Evolutionary conservation across 2,329 filamentous ascomycete genomes (phyloP).

Genomic region (Fusarium citri): DNA sequence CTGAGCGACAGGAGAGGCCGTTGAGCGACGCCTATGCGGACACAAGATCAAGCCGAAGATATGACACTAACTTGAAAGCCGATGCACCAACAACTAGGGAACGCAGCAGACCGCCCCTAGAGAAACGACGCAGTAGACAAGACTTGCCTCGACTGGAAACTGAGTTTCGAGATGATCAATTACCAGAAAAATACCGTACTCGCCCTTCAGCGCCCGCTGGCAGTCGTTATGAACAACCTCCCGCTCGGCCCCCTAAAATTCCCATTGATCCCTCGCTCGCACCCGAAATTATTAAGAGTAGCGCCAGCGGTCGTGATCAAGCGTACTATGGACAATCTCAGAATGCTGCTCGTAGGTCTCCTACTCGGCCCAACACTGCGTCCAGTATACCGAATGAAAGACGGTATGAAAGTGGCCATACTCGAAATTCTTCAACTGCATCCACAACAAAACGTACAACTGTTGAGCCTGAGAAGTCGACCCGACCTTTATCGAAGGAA

Average conservation of each 20-base stretch:
- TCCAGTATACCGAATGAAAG: slow-evolving; percentile 47
- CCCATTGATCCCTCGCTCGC: slow-evolving; percentile 54
- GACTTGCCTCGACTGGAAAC: slow-evolving; percentile 61
- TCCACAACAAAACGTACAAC: slow-evolving; percentile 47
- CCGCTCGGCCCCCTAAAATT: slow-evolving; percentile 45
- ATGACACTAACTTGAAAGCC: slow-evolving; percentile 35
- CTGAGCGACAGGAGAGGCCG: slow-evolving; percentile 27
- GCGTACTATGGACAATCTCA: slow-evolving; percentile 49
- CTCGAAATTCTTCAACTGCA: slow-evolving; percentile 44
- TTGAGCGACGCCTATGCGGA: slow-evolving; percentile 22
- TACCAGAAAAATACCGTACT: slow-evolving; percentile 50
- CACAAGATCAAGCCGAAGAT: slow-evolving; percentile 22
- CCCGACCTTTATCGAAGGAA: slow-evolving; percentile 51
- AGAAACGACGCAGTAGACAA: slow-evolving; percentile 51
- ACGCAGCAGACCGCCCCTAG: slow-evolving; percentile 40
- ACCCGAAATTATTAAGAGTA: slow-evolving; percentile 57
- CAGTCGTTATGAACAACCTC: slow-evolving; percentile 48
- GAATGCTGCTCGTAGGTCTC: slow-evolving; percentile 37
- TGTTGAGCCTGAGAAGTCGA: slow-evolving; percentile 43
- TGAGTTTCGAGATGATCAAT: slow-evolving; percentile 47
- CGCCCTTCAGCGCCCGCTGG: slow-evolving; percentile 52
- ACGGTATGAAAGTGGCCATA: slow-evolving; percentile 41
- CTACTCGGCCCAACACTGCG: slow-evolving; percentile 48
- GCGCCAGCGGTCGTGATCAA: slow-evolving; percentile 57
- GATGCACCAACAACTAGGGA: slow-evolving; percentile 31